A percentile compares a stretch with the other conserved stretches of the same genome.
Conservation (phyloP, 495 filamentous ascomycete genomes). For the Saxophila tyrrhenica region DNA sequence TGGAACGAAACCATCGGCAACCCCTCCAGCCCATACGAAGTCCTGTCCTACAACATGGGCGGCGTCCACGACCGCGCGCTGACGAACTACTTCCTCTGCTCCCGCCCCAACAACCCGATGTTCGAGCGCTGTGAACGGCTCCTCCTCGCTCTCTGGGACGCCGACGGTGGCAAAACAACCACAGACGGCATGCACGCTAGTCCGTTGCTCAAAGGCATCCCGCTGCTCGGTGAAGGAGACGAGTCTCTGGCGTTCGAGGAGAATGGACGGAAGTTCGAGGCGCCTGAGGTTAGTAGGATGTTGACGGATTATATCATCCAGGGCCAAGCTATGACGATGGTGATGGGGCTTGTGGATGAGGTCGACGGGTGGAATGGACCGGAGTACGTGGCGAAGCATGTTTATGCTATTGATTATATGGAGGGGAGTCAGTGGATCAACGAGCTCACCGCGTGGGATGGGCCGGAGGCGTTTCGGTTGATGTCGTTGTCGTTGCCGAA, state of each 20-base stretch:
- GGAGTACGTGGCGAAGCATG: constrained; percentile 34
- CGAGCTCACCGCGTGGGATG: constrained; percentile 39
- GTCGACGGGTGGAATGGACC: constrained; percentile 45
- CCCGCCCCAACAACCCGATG: constrained; percentile 33
- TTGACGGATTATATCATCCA: constrained; percentile 46
- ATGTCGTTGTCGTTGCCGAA: constrained; percentile 39
- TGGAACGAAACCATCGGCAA: constrained; percentile 39
- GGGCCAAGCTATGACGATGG: constrained; percentile 38
- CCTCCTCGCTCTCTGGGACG: constrained; percentile 40
- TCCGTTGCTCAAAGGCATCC: constrained; percentile 34
- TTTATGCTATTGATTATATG: constrained; percentile 42
- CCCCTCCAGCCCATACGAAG: constrained; percentile 35
- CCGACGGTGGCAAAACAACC: constrained; percentile 36
- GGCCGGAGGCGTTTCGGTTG: constrained; percentile 37
- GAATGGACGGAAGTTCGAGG: constrained; percentile 13
- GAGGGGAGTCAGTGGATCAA: constrained; percentile 42
- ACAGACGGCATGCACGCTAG: constrained; percentile 42
- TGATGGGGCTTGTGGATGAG: constrained; percentile 41
- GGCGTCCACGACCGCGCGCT: constrained; percentile 27
- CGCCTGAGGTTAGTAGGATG: constrained; percentile 1
- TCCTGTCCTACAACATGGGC: constrained; percentile 37
- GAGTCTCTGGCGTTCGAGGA: constrained; percentile 20
- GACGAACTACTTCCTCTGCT: constrained; percentile 41
- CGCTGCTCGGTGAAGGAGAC: constrained; percentile 9
- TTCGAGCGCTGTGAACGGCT: constrained; percentile 41